Evolutionary conservation across 2,329 filamentous ascomycete species (phyloP).

Genomic region (Fusarium caatingaense): DNA sequence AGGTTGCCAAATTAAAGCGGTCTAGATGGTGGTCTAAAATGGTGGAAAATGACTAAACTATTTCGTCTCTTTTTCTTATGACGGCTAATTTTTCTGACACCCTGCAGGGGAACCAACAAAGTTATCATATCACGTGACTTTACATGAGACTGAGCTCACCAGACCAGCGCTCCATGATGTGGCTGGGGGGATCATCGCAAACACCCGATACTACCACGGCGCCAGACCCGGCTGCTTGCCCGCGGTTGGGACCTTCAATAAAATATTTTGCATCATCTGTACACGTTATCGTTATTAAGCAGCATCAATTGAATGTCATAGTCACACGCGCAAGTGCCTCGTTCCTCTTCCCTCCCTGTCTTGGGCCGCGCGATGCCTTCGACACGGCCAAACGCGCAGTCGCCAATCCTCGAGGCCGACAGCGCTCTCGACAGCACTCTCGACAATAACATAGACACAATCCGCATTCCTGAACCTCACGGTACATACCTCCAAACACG

Average conservation of each 20-base stretch:
- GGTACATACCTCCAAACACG: constrained; percentile 42
- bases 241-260: constrained; percentile 36
- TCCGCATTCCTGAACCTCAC: constrained; percentile 45
- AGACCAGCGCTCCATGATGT: constrained; percentile 44
- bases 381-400: constrained; percentile 39
- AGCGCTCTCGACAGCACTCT: constrained; percentile 30
- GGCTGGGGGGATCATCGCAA: constrained; percentile 35
- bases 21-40: too few species aligned
- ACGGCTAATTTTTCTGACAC: too few species aligned
- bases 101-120: not conserved
- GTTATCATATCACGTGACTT: constrained; percentile 40
- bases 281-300: not conserved
- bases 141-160: constrained; percentile 34
- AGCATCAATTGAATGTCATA: constrained; percentile 24
- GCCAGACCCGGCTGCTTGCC: constrained; percentile 39
- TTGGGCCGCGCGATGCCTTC: constrained; percentile 41
- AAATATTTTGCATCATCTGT: not conserved
- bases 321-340: not conserved
- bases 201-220: constrained; percentile 32
- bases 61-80: too few species aligned
- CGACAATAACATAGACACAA: constrained; percentile 42
- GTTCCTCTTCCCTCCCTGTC: not conserved
- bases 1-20: too few species aligned
- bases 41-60: too few species aligned
- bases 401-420: constrained; percentile 38